phyloP scores from a whole-genome alignment of 2,329 filamentous ascomycete genomes.

The Catunica adiposa region DNA sequence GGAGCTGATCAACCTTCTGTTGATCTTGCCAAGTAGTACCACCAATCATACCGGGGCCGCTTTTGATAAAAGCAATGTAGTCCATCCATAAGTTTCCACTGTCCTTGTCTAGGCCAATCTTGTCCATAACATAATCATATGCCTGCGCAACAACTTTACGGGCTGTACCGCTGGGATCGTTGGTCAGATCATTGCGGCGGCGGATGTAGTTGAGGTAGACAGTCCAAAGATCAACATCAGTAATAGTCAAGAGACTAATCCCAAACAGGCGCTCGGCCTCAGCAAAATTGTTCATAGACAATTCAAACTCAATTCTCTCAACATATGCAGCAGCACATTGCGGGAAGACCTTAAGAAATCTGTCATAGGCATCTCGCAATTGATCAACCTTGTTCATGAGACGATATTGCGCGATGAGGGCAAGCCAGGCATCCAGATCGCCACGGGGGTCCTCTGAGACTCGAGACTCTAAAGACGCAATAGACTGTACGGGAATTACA shows the following conservation, averaged over 20 bases:
- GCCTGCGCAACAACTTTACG: constrained; percentile 67
- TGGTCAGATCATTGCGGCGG: constrained; percentile 66
- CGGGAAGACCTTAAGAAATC: constrained; percentile 78
- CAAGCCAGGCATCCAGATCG: constrained; percentile 81
- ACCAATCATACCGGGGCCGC: constrained; percentile 68
- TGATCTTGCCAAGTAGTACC: constrained; percentile 88
- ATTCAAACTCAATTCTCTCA: constrained; percentile 75
- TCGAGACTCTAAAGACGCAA: constrained; percentile 73
- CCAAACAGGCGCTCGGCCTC: constrained; percentile 73
- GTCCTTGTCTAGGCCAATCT: constrained; percentile 81
- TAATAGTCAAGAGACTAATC: constrained; percentile 58
- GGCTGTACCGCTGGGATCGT: constrained; percentile 60
- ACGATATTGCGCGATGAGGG: constrained; percentile 70
- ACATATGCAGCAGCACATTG: constrained; percentile 84
- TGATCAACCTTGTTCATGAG: constrained; percentile 69
- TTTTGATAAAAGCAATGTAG: constrained; percentile 85
- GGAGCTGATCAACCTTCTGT: constrained; percentile 89
- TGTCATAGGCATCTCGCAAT: constrained; percentile 62
- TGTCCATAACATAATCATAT: constrained; percentile 82
- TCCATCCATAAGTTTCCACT: constrained; percentile 84
- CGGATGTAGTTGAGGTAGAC: constrained; percentile 92
- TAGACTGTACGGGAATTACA: constrained; percentile 23
- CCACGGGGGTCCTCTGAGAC: constrained; percentile 85
- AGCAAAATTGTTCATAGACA: constrained; percentile 66
- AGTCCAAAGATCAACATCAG: constrained; percentile 78